Evolutionary conservation across 2,329 filamentous ascomycete species (phyloP).

Genomic region (Hymenoscyphus repandus): DNA sequence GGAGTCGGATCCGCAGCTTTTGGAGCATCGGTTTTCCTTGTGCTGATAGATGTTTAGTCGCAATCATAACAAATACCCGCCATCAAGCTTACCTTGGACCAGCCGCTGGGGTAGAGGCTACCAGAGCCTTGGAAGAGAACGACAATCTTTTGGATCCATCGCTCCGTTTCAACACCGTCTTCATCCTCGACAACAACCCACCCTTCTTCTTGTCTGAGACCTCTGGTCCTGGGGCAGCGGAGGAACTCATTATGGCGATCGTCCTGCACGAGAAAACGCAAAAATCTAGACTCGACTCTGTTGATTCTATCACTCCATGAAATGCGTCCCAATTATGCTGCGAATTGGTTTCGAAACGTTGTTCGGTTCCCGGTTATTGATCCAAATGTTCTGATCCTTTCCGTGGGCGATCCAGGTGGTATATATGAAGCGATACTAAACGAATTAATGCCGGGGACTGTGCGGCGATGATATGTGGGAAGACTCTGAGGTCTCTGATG

Average conservation of each 20-base stretch:
- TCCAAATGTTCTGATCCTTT: no score
- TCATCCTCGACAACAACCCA: slow-evolving; percentile 24
- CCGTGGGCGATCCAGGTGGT: no score
- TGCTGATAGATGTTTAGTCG: slow-evolving; percentile 12
- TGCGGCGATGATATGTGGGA: no score
- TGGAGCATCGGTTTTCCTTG: slow-evolving; percentile 3
- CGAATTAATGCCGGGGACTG: no score
- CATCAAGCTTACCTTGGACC: slow-evolving; percentile 20
- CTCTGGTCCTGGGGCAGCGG: slow-evolving; percentile 16
- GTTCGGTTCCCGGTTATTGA: no score
- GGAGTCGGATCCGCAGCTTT: not conserved
- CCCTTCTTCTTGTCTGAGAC: slow-evolving; percentile 22
- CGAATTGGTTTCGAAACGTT: no score
- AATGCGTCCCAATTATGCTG: no score
- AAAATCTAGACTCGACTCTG: no score
- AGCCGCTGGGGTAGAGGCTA: not conserved
- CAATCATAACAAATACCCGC: not conserved
- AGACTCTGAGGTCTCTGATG: no score
- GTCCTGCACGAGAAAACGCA: no score
- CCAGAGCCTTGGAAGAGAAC: slow-evolving; percentile 9
- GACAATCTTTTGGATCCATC: slow-evolving; percentile 27
- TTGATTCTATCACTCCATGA: no score
- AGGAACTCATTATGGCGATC: slow-evolving; percentile 20
- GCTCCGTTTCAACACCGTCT: slow-evolving; percentile 26
- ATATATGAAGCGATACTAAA: no score